Conservation (phyloP, 495 filamentous ascomycete species). For the Podospora anserina region DNA sequence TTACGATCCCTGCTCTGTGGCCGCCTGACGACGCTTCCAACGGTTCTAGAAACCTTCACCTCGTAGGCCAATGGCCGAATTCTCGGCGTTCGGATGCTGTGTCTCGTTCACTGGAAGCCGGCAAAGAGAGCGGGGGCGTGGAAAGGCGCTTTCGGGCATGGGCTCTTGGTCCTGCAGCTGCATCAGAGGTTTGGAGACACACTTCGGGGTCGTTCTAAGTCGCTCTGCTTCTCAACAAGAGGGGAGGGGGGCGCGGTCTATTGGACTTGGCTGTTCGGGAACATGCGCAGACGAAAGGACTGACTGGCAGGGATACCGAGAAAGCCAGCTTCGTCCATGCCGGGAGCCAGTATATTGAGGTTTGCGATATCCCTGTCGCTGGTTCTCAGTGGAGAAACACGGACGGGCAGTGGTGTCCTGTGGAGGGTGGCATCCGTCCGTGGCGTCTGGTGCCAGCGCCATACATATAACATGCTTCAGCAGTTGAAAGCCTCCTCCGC, state of each 20-base stretch:
- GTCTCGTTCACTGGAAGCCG: constrained; percentile 2
- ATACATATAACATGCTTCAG: constrained; percentile 24
- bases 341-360: constrained; percentile 11
- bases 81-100: constrained; percentile 8
- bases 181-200: not conserved
- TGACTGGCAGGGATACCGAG: not conserved
- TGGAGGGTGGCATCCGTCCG: constrained; percentile 14
- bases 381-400: constrained; percentile 17
- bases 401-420: constrained; percentile 1
- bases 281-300: not conserved
- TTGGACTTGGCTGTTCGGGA: not conserved
- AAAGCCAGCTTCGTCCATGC: not conserved
- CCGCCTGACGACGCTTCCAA: constrained; percentile 3
- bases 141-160: not conserved
- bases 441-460: constrained; percentile 19
- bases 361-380: constrained; percentile 20
- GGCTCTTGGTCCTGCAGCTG: not conserved
- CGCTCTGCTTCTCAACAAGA: not conserved
- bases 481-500: constrained; percentile 21
- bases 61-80: constrained; percentile 4
- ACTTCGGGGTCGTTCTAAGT: not conserved
- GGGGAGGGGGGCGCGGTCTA: not conserved
- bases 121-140: not conserved
- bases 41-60: constrained; percentile 5
- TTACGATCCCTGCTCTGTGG: constrained; percentile 1